Evolutionary conservation across 139 green algal genomes (phyloP), one percentile per base, ranked within the genome.

Genomic region (Tetraselmis chui): DNA sequence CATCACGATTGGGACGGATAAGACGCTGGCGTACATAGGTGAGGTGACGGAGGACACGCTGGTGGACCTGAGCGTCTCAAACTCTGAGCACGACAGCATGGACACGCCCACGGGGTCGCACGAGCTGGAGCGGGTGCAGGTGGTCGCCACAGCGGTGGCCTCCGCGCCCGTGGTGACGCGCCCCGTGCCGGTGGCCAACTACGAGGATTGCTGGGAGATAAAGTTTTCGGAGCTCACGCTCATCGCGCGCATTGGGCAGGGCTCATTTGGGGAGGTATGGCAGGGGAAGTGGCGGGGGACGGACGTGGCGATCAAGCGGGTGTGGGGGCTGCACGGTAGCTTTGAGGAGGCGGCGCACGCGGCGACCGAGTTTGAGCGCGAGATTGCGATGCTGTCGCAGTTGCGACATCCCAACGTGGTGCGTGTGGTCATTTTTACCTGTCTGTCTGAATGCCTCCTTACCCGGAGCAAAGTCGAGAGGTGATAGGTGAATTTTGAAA

Each of bases 221-320:
- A 31, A 87, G 75, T 82, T 86, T 26, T 31, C 45, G 22, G 86
- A 88, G 25, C 77, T 89, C 24, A 29, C 81, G 74, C 81, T 94
- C 24, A 79, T 89, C 26, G 87, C 89, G 74, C 85, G 90, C 78
- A 91, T 94, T 75, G 91, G 91, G 0, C 85, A 92, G 77, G 91
- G 91, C 5, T 89, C 81, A 31, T 94, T 94, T 81, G 91, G 91
- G n/a, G 83, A 86, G 77, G 91, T 94, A 1, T 92, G 88, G 80
- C 77, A 93, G 32, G 91, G 89, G 75, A 91, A 90, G 81, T 92
- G 90, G 88, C 85, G 83, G 1, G 88, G 90, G 59, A 93, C 90
- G 23, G 88, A 86, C 2, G 89, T 93, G 28, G 89, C 91, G 27
- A 87, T 92, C 59, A 92, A 92, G 84, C 84, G 87, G 1, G 75